Base-by-base conservation (phyloP, 73 alveolate genomes). In the Uronychia binucleata region DNA sequence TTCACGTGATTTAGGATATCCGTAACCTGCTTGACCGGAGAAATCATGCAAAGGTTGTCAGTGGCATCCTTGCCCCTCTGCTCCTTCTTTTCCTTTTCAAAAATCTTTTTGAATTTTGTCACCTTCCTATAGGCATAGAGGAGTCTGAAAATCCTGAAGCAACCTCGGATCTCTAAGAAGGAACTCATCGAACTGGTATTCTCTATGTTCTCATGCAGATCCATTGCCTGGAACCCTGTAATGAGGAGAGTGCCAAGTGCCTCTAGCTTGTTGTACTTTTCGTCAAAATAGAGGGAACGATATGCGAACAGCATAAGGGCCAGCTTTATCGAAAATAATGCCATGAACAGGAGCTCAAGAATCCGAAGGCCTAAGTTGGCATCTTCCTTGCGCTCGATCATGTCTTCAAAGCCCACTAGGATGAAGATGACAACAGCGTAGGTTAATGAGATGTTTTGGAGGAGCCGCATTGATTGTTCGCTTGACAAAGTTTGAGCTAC, bases 21-120 rank as follows among this genome's bases (percentile, higher is more conserved):
- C 28, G 33, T 30, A 5, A 83, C 90, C 34, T 28, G 31, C 60
- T 83, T 82, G 26, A 83, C 31, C 28, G 90, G 90, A 27, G 90
- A 83, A 25, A 79, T 30, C 57, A 83, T 29, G 75, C 75, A 81
- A 33, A 59, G 75, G 26, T 82, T 82, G 25, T 74, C 67, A 46
- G 67, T 46, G n/a, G 5, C 67, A 11, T 46, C 5, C 19, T 46
- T 46, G 67, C 19, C 19, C 67, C 19, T 46, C n/a, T 46, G 5
- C n/a, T 46, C 19, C 19, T 46, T 5, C 19, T 46, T 46, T 5
- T 5, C 19, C 19, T 46, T 46, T 5, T 5, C 67, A 46, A 46
- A 46, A 19, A 46, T 19, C 19, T 46, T 46, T 5, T 46, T 46
- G 67, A 46, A 46, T 19, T 46, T 46, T 46, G 67, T 46, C n/a